Evolutionary conservation across 176 grass and related monocot genomes (phyloP), one percentile per base, ranked within the genome.

Genomic region (Typha latifolia): DNA sequence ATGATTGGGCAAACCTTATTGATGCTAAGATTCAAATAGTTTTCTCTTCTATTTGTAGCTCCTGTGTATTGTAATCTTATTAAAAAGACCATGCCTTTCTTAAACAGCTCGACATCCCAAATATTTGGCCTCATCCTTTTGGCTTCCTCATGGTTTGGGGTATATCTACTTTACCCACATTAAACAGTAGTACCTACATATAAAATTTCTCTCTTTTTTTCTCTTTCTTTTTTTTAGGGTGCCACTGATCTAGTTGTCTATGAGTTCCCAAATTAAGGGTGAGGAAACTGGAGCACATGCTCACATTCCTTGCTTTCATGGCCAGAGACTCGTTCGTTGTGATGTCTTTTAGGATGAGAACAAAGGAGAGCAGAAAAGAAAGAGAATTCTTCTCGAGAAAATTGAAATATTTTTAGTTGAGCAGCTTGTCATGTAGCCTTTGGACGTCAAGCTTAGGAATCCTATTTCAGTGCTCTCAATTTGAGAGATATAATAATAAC

Each of bases 341-440:
- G 49, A 19, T 66, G 86, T 82, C 86, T 26, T 12, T 12, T 72
- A 64, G 62, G 78, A 89, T 73, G 47, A 51, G 15, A 71, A 77
- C 76, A 57, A 16, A 12, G 49, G 66, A 64, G 61, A 77, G 69
- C 69, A 62, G 76, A 72, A 66, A 59, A 68, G 13, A 56, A 32
- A 79, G 76, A 51, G 76, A 83, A 87, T 83, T 83, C 75, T 63
- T 63, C 80, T 83, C 69, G 72, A 83, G 37, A 83, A 87, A 83
- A 80, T 69, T 82, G 12, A 83, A 82, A 76, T 82, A 71, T 77
- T 29, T 77, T 50, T 50, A 61, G 68, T 69, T 50, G 76, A 79
- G 84, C 59, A 51, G 55, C 72, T 79, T 85, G 87, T 73, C 82
- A 16, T 61, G 82, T 85, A 76, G 69, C 62, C 32, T 74, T 90